Conservation (phyloP, 2,329 filamentous ascomycete species). For the Fusarium sp. region DNA sequence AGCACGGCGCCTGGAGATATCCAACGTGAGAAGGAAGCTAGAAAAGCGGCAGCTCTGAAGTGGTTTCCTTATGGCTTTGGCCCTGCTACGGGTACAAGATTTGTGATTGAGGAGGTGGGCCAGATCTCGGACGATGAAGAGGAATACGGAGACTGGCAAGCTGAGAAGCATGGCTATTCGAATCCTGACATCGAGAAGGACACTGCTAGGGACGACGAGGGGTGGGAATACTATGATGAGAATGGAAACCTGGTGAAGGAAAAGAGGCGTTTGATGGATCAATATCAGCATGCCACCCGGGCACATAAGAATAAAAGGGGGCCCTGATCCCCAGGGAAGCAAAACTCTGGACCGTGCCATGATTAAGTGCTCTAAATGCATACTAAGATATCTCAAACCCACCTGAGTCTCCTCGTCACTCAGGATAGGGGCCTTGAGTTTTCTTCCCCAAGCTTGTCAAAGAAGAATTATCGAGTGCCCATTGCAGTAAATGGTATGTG, state of each 20-base stretch:
- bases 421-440: neutral
- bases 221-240: constrained; percentile 4
- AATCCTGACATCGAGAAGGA: neutral
- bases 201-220: neutral
- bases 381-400: neutral
- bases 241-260: neutral
- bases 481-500: constrained; percentile 8
- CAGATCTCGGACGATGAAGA: constrained; percentile 53
- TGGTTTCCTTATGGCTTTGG: constrained; percentile 58
- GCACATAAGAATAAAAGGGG: neutral
- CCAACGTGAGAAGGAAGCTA: constrained; percentile 48
- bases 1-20: constrained; percentile 45
- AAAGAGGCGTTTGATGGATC: constrained; percentile 17
- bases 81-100: constrained; percentile 50
- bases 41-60: constrained; percentile 52
- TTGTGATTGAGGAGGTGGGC: constrained; percentile 56
- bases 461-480: neutral
- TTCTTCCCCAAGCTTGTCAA: neutral
- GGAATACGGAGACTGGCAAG: constrained; percentile 53
- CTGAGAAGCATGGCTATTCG: constrained; percentile 32
- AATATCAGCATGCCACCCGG: constrained; percentile 8
- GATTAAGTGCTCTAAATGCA: neutral
- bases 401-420: neutral
- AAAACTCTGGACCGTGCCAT: too few species aligned
- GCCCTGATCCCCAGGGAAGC: neutral